Conservation (phyloP, 73 alveolate species). For the Paramecium tetraurelia region DNA sequence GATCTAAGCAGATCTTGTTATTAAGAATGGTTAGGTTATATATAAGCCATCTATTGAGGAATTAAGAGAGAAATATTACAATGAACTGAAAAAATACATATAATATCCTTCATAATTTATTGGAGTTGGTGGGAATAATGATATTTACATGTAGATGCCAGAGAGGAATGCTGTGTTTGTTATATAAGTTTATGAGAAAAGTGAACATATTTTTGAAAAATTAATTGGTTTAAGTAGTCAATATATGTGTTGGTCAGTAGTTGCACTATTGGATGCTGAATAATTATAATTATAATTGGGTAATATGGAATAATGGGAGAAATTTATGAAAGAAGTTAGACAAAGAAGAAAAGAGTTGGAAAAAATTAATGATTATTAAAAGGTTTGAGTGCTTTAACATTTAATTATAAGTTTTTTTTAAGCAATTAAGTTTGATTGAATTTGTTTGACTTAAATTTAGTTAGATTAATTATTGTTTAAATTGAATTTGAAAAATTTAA, state of each 20-base stretch:
- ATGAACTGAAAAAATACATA: slow-evolving; percentile 75
- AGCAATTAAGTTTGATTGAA: slow-evolving; percentile 73
- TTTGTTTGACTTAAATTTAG: too few species aligned
- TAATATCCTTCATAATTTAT: slow-evolving; percentile 74
- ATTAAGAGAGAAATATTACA: slow-evolving; percentile 90
- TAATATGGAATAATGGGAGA: slow-evolving; percentile 91
- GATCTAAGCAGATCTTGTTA: slow-evolving; percentile 95
- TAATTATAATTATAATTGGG: slow-evolving; percentile 63
- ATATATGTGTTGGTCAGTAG: slow-evolving; percentile 54
- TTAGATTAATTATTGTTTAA: too few species aligned
- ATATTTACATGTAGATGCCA: slow-evolving; percentile 94
- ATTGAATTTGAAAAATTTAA: too few species aligned
- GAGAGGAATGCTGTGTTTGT: slow-evolving; percentile 94
- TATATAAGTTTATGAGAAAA: slow-evolving; percentile 90
- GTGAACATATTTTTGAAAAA: slow-evolving; percentile 86
- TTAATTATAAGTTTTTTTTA: slow-evolving; percentile 79
- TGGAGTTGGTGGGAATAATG: slow-evolving; percentile 97
- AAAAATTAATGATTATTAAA: slow-evolving; percentile 84
- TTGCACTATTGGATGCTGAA: slow-evolving; percentile 70
- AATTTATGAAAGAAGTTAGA: slow-evolving; percentile 87
- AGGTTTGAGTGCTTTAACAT: slow-evolving; percentile 92
- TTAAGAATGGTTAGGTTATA: slow-evolving; percentile 73
- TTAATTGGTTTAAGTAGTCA: slow-evolving; percentile 63
- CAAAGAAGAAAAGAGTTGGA: slow-evolving; percentile 88
- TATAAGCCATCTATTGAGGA: slow-evolving; percentile 98